Base-by-base conservation (phyloP, 352 stramenopile genomes). In the Globisporangium cylindrosporum region DNA sequence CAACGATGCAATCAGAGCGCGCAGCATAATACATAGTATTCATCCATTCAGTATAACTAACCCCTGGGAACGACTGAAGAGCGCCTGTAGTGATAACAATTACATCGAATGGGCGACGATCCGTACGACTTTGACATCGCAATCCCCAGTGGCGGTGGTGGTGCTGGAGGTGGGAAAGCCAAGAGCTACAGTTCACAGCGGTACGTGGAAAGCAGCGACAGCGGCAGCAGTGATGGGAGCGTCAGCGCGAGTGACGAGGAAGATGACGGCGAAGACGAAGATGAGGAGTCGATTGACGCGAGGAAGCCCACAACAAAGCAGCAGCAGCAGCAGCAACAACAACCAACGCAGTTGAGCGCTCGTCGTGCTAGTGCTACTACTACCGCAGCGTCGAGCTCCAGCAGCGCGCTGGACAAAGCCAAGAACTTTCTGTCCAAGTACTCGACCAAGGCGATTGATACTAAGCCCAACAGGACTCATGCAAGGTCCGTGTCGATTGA, bases 371-470 rank as follows among this genome's bases (percentile, higher is more conserved):
- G 29, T 25, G n/a, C 20, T 9, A 12, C 4, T 15, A 25, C 20
- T 10, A 20, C 25, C 1, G 14, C 12, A 29, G 15, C 32, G 29
- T 60, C 55, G 18, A 60, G 27, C 55, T 60, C 55, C 27, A 65
- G 66, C 20, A 88, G 64, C 65, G 84, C 79, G 24, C 66, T 92
- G 22, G 84, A 92, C 69, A 90, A 86, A 61, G 82, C 81, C 27
- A 90, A 89, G 73, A 89, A 64, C 34, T 90, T 90, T 62, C 68
- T 92, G 43, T 90, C 84, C 24, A 92, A 88, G 68, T 92, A 92
- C 71, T 88, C 83, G 43, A 73, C 62, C 61, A 84, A 76, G 69
- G 32, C 56, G 22, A 43, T 58, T 1, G 51, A 73, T 6, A 67
- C 66, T 2, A 74, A 73, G 24, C 36, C 53, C n/a, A 64, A 27